These are phyloP conservation scores for Nemania sp. DNA, from an alignment of 2,329 filamentous ascomycete species.

Conservation along the genomic window DNA sequence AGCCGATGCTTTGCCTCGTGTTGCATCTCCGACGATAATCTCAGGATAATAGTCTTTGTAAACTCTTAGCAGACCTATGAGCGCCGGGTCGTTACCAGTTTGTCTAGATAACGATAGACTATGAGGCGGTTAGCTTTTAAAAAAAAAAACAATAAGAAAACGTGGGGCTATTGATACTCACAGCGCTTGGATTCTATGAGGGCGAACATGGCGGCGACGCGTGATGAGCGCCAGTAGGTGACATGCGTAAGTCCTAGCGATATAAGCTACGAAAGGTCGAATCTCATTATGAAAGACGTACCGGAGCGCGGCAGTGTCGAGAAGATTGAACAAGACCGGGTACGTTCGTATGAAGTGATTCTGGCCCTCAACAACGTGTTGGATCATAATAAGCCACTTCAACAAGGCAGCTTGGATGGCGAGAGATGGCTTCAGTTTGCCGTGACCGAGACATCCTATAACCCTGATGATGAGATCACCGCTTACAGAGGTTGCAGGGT, in stretches of 20 bases:
- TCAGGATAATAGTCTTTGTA: conserved; percentile 94
- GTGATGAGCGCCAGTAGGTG: conserved; percentile 85
- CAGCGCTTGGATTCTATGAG: conserved; percentile 84
- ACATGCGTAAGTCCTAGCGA: conserved; percentile 69
- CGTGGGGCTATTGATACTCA: conserved; percentile 52
- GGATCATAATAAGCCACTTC: conserved; percentile 82
- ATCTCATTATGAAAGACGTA: conserved; percentile 50
- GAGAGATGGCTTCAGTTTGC: conserved; percentile 78
- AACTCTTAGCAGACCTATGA: conserved; percentile 81
- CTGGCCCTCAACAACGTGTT: conserved; percentile 75
- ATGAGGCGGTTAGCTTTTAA: conserved; percentile 11
- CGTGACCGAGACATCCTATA: conserved; percentile 81
- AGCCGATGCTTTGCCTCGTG: conserved; percentile 69
- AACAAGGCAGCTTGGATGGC: conserved; percentile 77
- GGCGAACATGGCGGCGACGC: conserved; percentile 83
- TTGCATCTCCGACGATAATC: conserved; percentile 80
- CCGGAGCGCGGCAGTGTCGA: conserved; percentile 83
- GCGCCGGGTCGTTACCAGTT: conserved; percentile 77
- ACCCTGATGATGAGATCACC: conserved; percentile 72
- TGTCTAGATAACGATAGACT: conserved; percentile 70
- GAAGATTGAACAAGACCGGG: conserved; percentile 80
- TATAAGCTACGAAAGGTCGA: conserved; percentile 34
- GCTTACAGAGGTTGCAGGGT: conserved; percentile 75
- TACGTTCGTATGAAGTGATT: conserved; percentile 76
- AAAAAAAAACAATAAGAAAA: background rate